phyloP scores from a whole-genome alignment of 371 early-diverging fungal species.

The Circinella umbellata region DNA sequence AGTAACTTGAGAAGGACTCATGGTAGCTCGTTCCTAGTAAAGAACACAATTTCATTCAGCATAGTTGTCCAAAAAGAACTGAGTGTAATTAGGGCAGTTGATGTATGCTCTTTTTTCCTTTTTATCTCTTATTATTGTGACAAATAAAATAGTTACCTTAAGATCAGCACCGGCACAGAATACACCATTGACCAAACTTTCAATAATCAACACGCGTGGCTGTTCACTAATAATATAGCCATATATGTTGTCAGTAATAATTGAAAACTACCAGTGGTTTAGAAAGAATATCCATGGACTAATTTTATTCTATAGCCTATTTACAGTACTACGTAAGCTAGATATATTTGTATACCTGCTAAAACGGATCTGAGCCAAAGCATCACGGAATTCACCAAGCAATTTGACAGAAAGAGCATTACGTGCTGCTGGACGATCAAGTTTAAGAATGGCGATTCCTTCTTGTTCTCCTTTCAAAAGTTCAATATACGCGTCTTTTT shows the following conservation, averaged over 20 bases:
- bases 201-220: slow-evolving; percentile 81
- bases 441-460: slow-evolving; percentile 84
- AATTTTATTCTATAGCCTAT: no score
- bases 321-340: no score
- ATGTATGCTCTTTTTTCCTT: no score
- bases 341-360: slow-evolving; percentile 44
- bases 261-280: no score
- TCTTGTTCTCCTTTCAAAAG: slow-evolving; percentile 56
- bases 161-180: slow-evolving; percentile 98
- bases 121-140: not conserved
- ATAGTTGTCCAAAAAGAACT: no score
- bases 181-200: slow-evolving; percentile 81
- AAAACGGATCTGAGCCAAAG: slow-evolving; percentile 71
- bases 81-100: no score
- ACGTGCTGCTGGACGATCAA: slow-evolving; percentile 87
- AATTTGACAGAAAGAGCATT: slow-evolving; percentile 90
- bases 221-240: slow-evolving; percentile 37
- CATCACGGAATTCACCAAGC: slow-evolving; percentile 72
- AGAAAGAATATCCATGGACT: no score
- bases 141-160: slow-evolving; percentile 60
- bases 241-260: no score
- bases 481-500: slow-evolving; percentile 70
- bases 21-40: slow-evolving; percentile 82
- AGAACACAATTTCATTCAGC: no score
- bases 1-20: slow-evolving; percentile 83